phyloP scores from a whole-genome alignment of 2,329 filamentous ascomycete species.

The Zarea fungicola region DNA sequence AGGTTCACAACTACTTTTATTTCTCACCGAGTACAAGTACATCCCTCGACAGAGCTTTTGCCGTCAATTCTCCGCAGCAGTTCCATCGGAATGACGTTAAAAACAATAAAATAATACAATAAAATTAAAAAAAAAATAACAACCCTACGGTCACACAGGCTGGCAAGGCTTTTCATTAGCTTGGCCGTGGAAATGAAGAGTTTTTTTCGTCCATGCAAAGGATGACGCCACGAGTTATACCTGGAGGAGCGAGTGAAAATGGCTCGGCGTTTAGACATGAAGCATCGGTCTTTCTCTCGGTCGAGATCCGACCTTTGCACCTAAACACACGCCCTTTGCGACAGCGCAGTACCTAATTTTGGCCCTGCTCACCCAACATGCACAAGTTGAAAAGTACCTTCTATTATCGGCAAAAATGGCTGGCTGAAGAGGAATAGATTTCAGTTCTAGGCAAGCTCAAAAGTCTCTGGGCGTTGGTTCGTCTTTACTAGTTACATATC shows the following conservation, averaged over 20 bases:
- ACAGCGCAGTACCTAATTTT: background rate
- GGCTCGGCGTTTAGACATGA: constrained; percentile 6
- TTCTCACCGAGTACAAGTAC: no score
- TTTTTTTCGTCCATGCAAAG: no score
- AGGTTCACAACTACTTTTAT: no score
- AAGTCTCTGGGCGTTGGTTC: background rate
- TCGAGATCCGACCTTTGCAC: constrained; percentile 7
- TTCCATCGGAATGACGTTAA: no score
- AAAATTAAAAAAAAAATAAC: no score
- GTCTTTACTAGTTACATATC: no score
- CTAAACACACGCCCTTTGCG: constrained; percentile 1
- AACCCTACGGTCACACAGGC: no score
- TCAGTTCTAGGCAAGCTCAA: background rate
- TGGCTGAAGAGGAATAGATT: background rate
- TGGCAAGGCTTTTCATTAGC: no score
- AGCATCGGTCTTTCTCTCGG: constrained; percentile 4
- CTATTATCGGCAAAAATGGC: background rate
- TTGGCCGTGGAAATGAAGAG: no score
- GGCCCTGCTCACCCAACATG: background rate
- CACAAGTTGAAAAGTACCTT: background rate
- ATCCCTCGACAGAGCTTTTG: no score
- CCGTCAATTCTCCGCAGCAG: no score
- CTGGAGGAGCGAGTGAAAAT: background rate
- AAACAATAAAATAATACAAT: no score
- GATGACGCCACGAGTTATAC: constrained; percentile 5